These are phyloP conservation scores for Corylus americana DNA, from an alignment of 306 rosid species.

Conservation along the genomic window DNA sequence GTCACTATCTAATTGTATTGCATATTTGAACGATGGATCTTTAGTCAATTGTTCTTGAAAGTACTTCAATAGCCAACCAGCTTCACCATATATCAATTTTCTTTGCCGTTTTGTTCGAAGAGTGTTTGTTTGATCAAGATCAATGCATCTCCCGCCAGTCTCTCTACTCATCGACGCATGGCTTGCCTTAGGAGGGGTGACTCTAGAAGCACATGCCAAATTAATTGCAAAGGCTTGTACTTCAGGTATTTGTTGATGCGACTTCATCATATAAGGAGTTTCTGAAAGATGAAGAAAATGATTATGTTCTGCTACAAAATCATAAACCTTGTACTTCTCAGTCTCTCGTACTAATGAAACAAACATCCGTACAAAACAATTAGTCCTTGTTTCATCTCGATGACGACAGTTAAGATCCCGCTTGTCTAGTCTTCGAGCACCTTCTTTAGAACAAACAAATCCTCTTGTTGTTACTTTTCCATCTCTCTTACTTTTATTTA, in stretches of 20 bases:
- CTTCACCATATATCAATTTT: neutral
- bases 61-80: neutral
- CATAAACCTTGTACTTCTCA: neutral
- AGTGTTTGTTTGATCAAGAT: neutral
- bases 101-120: neutral
- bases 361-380: neutral
- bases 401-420: neutral
- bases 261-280: neutral
- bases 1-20: conserved; percentile 1
- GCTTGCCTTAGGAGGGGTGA: neutral
- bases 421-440: neutral
- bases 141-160: too few relatives aligned
- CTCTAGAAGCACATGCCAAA: neutral
- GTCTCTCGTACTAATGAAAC: neutral
- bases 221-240: conserved; percentile 3
- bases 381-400: neutral
- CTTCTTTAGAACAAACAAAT: neutral
- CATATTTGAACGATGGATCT: neutral
- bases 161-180: neutral
- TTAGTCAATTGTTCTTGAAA: neutral
- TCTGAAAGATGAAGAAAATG: neutral
- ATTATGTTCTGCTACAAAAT: neutral
- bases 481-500: too few relatives aligned
- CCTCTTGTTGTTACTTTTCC: too few relatives aligned
- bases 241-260: neutral